These are phyloP conservation scores for Tremella fuciformis DNA, from an alignment of 768 basidiomycete genomes.

Conservation along the genomic window DNA sequence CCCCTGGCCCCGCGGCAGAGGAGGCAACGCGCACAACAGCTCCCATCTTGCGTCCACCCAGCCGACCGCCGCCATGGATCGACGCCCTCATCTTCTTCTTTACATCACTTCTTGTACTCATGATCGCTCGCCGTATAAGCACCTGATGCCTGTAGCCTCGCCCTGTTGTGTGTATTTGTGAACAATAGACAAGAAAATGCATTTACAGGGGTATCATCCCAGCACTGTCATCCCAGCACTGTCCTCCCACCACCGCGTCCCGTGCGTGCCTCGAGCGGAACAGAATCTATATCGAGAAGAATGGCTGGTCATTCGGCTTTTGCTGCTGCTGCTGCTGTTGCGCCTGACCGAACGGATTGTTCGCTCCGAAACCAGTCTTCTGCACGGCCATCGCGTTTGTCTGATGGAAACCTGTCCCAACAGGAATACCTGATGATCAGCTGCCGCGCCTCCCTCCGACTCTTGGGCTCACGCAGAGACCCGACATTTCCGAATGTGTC, in stretches of 20 bases:
- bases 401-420: conserved; percentile 57
- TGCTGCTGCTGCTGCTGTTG: conserved; percentile 41
- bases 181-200: no score
- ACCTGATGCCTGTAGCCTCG: no score
- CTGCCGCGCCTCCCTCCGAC: background rate
- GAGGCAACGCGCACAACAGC: background rate
- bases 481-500: conserved; percentile 96
- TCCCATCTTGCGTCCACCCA: conserved; percentile 1
- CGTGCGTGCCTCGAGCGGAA: background rate
- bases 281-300: conserved; percentile 62
- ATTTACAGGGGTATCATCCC: no score
- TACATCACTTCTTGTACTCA: conserved; percentile 18
- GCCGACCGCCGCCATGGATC: conserved; percentile 19
- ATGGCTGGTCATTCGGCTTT: conserved; percentile 62
- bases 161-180: no score
- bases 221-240: no score
- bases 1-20: background rate
- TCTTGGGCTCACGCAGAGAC: conserved; percentile 58
- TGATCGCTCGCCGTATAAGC: conserved; percentile 18
- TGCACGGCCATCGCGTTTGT: conserved; percentile 44
- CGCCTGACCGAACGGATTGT: conserved; percentile 53
- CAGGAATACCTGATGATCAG: conserved; percentile 54
- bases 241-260: no score
- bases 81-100: conserved; percentile 28
- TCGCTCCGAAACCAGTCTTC: conserved; percentile 44